Base-by-base conservation (phyloP, 208 protist species). In the Phytomonas francai region DNA sequence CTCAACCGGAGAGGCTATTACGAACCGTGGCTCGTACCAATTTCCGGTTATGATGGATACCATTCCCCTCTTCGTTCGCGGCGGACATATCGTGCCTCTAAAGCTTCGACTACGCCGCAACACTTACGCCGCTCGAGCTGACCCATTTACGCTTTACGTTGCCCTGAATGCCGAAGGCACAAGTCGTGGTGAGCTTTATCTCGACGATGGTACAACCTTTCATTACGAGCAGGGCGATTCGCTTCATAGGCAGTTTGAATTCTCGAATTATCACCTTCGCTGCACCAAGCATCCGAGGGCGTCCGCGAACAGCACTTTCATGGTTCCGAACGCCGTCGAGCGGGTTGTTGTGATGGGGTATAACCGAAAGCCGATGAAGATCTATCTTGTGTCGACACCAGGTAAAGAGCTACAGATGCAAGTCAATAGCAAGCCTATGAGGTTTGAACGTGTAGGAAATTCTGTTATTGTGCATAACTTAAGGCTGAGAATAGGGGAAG, bases 71-170 rank as follows among this genome's bases (percentile, higher is more conserved):
- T 98, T 96, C 68, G 67, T 98, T 45, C 78, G 93, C 19, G 97
- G 93, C 34, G 97, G 98, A 30, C 80, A 87, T 64, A 88, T 99
- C 56, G 64, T 99, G 31, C 87, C 97, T 8, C 81, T 85, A 42
- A 92, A 97, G 74, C 77, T 98, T 59, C 84, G 97, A 31, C 65
- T 95, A 5, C 85, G 97, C 54, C 85, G 97, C 67, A 91, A 73
- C 51, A 91, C 90, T 2, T 63, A 65, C 45, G 82, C 83, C 6
- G 96, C 95, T 57, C 68, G 72, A 11, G 56, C 90, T 32, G 96
- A 99, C 71, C 95, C 97, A 9, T 97, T 96, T 73, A 99, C 96
- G 0, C 84, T 99, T 14, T 83, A 81, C 56, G 85, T 98, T 19
- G 93, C 95, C 0, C 82, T 98, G 31, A 81, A 90, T 65, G 78